phyloP scores from a whole-genome alignment of 2,329 filamentous ascomycete species.

The Verticillium nubilum region DNA sequence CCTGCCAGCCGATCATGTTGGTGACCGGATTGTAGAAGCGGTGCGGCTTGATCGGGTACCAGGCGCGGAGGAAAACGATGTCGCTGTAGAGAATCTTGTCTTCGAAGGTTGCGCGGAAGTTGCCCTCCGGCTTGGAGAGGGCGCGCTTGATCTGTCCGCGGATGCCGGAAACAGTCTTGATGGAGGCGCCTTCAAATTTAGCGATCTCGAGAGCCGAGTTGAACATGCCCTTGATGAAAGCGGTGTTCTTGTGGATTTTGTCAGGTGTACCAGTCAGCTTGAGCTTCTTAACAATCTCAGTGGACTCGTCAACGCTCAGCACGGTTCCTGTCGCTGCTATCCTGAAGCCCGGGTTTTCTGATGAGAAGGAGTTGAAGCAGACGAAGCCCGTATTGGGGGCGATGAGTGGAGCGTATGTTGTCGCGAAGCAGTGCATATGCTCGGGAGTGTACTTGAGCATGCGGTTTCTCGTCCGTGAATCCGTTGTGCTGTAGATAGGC shows the following conservation, averaged over 20 bases:
- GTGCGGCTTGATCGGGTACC: constrained; percentile 93
- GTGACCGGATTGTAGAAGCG: constrained; percentile 96
- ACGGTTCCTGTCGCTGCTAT: constrained; percentile 93
- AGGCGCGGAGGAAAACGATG: constrained; percentile 91
- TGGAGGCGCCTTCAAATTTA: constrained; percentile 94
- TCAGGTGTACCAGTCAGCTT: constrained; percentile 91
- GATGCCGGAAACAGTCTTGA: constrained; percentile 93
- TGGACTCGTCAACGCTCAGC: constrained; percentile 87
- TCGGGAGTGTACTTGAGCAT: constrained; percentile 99
- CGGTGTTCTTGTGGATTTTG: constrained; percentile 99
- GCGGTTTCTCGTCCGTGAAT: constrained; percentile 86
- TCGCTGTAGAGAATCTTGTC: constrained; percentile 97
- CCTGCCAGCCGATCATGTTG: constrained; percentile 86
- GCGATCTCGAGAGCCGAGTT: constrained; percentile 86
- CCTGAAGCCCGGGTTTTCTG: constrained; percentile 82
- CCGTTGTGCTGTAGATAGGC: constrained; percentile 91
- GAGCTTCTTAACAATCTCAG: constrained; percentile 98
- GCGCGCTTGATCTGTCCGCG: constrained; percentile 97
- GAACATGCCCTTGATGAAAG: constrained; percentile 99
- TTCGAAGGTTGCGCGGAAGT: constrained; percentile 96
- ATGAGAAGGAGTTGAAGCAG: constrained; percentile 83
- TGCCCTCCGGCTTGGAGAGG: constrained; percentile 85
- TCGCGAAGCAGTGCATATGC: constrained; percentile 98
- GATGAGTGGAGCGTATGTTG: constrained; percentile 90
- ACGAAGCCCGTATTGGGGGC: constrained; percentile 95